Evolutionary conservation across 306 rosid genomes (phyloP).

Genomic region (Ziziphus jujuba): DNA sequence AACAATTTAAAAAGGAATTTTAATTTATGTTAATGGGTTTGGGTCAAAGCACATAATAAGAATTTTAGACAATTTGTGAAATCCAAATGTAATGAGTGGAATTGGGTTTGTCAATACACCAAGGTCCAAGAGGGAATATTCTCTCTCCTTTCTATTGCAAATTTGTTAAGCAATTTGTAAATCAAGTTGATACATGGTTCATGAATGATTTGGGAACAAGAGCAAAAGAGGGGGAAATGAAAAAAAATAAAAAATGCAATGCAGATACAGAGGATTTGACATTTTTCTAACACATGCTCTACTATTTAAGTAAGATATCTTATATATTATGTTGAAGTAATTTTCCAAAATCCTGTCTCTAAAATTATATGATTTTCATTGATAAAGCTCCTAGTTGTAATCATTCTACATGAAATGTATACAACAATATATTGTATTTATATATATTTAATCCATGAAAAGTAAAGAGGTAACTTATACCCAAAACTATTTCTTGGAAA

Average conservation of each 20-base stretch:
- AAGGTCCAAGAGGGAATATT: conserved; percentile 22
- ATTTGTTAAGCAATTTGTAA: conserved; percentile 7
- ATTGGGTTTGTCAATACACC: not conserved
- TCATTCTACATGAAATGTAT: no score
- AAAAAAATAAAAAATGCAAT: not conserved
- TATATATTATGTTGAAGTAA: not conserved
- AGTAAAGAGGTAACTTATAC: no score
- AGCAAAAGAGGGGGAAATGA: no score
- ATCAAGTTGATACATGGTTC: conserved; percentile 35
- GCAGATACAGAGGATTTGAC: conserved; percentile 9
- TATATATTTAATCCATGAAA: no score
- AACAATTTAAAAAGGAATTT: not conserved
- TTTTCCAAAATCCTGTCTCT: no score
- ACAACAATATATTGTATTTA: no score
- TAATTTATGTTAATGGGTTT: not conserved
- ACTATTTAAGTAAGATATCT: conserved; percentile 10
- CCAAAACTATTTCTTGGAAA: no score
- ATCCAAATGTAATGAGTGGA: not conserved
- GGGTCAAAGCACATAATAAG: conserved; percentile 19
- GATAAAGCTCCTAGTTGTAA: no score
- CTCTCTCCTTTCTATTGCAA: conserved; percentile 15
- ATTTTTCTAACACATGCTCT: not conserved
- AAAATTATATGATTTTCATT: no score
- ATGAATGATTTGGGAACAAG: conserved; percentile 27
- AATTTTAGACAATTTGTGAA: conserved; percentile 29